A percentile compares a stretch with the other conserved stretches of the same genome.
Conservation (phyloP, 1,284 basidiomycete genomes). For the Cryptococcus sp. region DNA sequence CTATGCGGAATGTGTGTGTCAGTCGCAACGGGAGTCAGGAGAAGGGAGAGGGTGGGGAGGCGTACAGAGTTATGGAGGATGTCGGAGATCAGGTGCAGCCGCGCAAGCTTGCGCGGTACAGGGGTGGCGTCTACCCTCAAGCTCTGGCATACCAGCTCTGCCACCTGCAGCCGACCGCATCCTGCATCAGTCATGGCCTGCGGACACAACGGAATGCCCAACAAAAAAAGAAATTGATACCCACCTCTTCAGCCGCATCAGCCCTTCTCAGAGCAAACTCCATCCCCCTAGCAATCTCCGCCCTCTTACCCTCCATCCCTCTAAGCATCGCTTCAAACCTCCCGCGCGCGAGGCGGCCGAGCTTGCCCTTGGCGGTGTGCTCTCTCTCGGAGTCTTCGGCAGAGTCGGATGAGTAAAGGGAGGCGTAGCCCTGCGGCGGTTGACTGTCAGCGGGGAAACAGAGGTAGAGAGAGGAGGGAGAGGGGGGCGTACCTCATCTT, state of each 20-base stretch:
- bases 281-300: slow-evolving; percentile 91
- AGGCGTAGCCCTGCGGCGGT: slow-evolving; percentile 71
- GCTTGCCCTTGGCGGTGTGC: slow-evolving; percentile 62
- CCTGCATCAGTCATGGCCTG: background rate
- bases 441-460: slow-evolving; percentile 6
- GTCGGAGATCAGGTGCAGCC: slow-evolving; percentile 92
- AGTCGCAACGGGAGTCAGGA: no score
- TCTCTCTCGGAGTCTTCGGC: slow-evolving; percentile 90
- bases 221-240: slow-evolving; percentile 11
- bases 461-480: background rate
- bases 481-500: slow-evolving; percentile 67
- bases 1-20: slow-evolving; percentile 5
- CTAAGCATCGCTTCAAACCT: slow-evolving; percentile 89
- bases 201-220: background rate
- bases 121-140: slow-evolving; percentile 81
- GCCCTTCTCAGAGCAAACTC: slow-evolving; percentile 92
- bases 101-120: slow-evolving; percentile 90
- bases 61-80: slow-evolving; percentile 88
- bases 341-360: slow-evolving; percentile 72
- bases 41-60: slow-evolving; percentile 1
- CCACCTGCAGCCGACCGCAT: slow-evolving; percentile 57
- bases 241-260: slow-evolving; percentile 83
- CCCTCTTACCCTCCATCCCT: slow-evolving; percentile 75
- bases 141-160: slow-evolving; percentile 79
- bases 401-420: slow-evolving; percentile 89